These are phyloP conservation scores for Candida andamanensis DNA, from an alignment of 805 yeast species.

Conservation along the genomic window DNA sequence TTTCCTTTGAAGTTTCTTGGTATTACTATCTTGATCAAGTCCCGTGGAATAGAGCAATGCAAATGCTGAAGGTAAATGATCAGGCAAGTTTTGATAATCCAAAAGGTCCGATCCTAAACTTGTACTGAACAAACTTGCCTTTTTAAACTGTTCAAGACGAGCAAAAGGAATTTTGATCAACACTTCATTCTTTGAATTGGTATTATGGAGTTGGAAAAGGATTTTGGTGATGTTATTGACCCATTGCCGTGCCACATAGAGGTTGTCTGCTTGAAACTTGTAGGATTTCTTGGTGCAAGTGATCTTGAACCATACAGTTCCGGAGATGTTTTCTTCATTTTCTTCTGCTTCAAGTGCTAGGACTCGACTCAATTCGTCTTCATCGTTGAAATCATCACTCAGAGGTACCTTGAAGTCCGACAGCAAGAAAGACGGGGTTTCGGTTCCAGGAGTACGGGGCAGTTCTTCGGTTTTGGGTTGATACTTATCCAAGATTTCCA, in stretches of 20 bases:
- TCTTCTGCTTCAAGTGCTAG: slow-evolving; percentile 22
- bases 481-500: slow-evolving; percentile 43
- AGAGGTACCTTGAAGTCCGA: slow-evolving; percentile 4
- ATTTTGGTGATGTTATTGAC: slow-evolving; percentile 66
- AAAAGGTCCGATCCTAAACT: slow-evolving; percentile 7
- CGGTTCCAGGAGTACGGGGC: background rate
- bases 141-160: slow-evolving; percentile 59
- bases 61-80: slow-evolving; percentile 8
- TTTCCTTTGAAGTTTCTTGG: slow-evolving; percentile 6
- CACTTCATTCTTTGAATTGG: slow-evolving; percentile 67
- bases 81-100: no score
- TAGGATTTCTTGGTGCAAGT: slow-evolving; percentile 54
- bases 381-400: slow-evolving; percentile 14
- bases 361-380: slow-evolving; percentile 19
- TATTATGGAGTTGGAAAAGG: slow-evolving; percentile 56
- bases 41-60: slow-evolving; percentile 1
- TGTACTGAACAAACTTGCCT: slow-evolving; percentile 26
- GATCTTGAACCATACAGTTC: slow-evolving; percentile 52
- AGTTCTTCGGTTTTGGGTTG: slow-evolving; percentile 19
- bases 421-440: slow-evolving; percentile 2
- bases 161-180: slow-evolving; percentile 71
- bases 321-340: slow-evolving; percentile 19
- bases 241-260: slow-evolving; percentile 77
- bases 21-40: background rate
- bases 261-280: slow-evolving; percentile 68